Evolutionary conservation across 306 rosid genomes (phyloP).

Genomic region (Pachyrhizus erosus): DNA sequence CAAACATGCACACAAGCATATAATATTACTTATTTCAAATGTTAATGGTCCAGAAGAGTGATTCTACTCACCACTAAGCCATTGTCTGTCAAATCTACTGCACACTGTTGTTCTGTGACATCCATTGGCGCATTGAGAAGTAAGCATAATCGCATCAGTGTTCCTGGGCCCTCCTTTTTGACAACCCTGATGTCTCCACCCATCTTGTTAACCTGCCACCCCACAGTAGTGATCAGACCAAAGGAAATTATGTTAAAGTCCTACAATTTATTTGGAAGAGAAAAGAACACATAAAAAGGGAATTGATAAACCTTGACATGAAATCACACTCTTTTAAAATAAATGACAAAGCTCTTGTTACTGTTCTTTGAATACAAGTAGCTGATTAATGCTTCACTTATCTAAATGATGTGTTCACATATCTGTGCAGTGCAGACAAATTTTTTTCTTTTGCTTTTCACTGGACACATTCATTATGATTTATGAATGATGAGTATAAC

Average conservation of each 20-base stretch:
- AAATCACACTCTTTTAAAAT: neutral
- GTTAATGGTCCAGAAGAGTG: slow-evolving; percentile 20
- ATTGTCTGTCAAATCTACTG: slow-evolving; percentile 64
- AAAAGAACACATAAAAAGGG: neutral
- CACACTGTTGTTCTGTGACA: slow-evolving; percentile 69
- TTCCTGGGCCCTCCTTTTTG: slow-evolving; percentile 87
- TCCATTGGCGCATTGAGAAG: slow-evolving; percentile 77
- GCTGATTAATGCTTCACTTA: slow-evolving; percentile 5
- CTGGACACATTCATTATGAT: neutral
- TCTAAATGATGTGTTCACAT: neutral
- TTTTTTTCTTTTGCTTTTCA: neutral
- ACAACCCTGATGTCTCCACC: slow-evolving; percentile 96
- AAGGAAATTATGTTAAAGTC: slow-evolving; percentile 3
- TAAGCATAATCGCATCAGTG: slow-evolving; percentile 80
- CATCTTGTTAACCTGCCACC: slow-evolving; percentile 89
- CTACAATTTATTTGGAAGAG: neutral
- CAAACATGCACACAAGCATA: neutral
- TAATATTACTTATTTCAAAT: slow-evolving; percentile 7
- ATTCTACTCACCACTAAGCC: slow-evolving; percentile 72
- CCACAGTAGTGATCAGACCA: slow-evolving; percentile 31
- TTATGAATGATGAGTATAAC: slow-evolving; percentile 29
- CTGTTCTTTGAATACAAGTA: slow-evolving; percentile 19
- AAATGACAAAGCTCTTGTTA: neutral
- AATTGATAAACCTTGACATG: slow-evolving; percentile 29
- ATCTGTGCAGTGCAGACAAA: neutral